phyloP scores from a whole-genome alignment of 2,329 filamentous ascomycete genomes.

The Penicillium fuscoglaucum region DNA sequence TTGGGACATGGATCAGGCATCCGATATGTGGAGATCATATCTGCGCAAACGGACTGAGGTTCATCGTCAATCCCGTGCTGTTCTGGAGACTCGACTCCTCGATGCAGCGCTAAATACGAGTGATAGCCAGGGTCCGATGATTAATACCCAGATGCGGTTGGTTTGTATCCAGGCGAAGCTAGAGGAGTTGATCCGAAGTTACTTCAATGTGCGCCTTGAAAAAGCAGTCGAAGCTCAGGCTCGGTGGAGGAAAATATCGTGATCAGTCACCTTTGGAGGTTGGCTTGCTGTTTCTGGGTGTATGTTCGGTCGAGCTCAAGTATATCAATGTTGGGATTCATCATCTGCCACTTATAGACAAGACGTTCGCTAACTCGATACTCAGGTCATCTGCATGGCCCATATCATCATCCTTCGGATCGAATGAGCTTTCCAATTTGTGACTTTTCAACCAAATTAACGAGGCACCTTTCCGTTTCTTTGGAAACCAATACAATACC shows the following conservation, averaged over 20 bases:
- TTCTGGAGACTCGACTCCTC: neutral
- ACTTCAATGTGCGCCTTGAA: neutral
- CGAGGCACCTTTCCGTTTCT: too few species aligned
- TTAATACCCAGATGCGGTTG: neutral
- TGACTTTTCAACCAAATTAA: too few species aligned
- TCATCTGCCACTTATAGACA: too few species aligned
- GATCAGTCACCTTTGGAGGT: accelerated
- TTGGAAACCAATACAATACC: too few species aligned
- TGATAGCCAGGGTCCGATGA: too few species aligned
- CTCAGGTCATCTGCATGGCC: too few species aligned
- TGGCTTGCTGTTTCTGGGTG: neutral
- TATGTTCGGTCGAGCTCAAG: too few species aligned
- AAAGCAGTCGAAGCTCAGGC: neutral
- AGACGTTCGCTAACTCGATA: too few species aligned
- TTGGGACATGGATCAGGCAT: neutral
- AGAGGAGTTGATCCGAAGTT: neutral
- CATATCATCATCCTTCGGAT: too few species aligned
- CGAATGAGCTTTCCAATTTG: too few species aligned
- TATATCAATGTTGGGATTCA: neutral
- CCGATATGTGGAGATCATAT: neutral
- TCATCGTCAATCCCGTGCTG: neutral
- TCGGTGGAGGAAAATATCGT: neutral
- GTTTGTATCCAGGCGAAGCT: neutral
- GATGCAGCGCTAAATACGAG: neutral
- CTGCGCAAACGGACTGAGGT: neutral